Evolutionary conservation across 2,329 filamentous ascomycete species (phyloP).

Genomic region (Colletotrichum abscissum): DNA sequence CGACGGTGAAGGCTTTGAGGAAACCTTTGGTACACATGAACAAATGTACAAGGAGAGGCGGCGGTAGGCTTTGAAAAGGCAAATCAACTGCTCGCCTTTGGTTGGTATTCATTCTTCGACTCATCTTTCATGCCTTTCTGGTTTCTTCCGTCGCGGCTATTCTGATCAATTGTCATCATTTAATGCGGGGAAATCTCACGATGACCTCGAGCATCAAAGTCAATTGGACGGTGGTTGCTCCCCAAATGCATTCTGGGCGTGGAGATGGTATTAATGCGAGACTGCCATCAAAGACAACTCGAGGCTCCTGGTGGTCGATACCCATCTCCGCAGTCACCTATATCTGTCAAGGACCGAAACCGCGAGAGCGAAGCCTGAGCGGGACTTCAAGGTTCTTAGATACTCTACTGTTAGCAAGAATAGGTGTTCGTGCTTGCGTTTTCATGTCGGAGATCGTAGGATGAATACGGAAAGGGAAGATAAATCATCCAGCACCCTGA

Average conservation of each 20-base stretch:
- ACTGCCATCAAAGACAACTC: conserved; percentile 42
- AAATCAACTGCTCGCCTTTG: conserved; percentile 39
- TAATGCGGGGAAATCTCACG: conserved; percentile 34
- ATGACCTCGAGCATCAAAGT: conserved; percentile 36
- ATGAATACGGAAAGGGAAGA: no score
- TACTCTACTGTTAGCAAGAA: no score
- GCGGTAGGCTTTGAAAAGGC: conserved; percentile 43
- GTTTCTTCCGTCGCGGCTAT: conserved; percentile 27
- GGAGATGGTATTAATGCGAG: conserved; percentile 44
- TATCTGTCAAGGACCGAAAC: no score
- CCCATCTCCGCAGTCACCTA: neutral
- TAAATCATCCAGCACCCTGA: no score
- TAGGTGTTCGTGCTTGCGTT: no score
- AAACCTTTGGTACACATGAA: conserved; percentile 56
- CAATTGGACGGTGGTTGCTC: conserved; percentile 36
- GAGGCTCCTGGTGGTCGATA: conserved; percentile 32
- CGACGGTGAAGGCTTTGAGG: conserved; percentile 54
- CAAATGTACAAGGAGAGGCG: conserved; percentile 43
- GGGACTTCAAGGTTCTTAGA: no score
- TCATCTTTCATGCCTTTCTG: conserved; percentile 9
- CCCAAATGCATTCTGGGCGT: conserved; percentile 38
- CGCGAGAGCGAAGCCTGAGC: no score
- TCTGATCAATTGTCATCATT: conserved; percentile 28
- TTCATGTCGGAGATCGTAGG: no score
- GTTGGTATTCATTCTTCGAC: conserved; percentile 36